These are phyloP conservation scores for Ehretia macrophylla DNA, from an alignment of 257 asterid species.

Conservation along the genomic window DNA sequence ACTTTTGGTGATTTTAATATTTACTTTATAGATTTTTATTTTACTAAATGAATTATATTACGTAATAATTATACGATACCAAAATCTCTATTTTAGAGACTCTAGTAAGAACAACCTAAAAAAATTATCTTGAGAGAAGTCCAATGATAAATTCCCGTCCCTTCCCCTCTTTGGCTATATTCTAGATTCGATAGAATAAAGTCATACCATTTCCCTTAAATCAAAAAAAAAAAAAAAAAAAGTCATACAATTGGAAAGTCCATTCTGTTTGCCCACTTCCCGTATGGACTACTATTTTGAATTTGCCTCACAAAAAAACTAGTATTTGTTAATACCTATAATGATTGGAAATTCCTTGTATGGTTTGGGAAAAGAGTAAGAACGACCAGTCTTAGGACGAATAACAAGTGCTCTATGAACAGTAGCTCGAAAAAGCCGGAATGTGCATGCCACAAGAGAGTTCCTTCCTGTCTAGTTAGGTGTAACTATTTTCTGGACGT, in stretches of 20 bases:
- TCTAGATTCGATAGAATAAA: no score
- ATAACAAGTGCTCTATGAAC: conserved; percentile 56
- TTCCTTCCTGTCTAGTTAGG: conserved; percentile 58
- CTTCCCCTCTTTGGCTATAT: neutral
- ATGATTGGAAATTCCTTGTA: neutral
- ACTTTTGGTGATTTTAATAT: no score
- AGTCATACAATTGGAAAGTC: no score
- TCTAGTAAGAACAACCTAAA: no score
- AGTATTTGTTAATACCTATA: neutral
- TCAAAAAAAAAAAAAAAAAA: no score
- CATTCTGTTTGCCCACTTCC: neutral
- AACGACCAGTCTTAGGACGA: conserved; percentile 48
- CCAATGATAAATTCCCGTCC: no score
- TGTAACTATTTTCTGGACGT: conserved; percentile 52
- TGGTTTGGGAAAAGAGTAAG: conserved; percentile 35
- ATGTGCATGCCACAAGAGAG: conserved; percentile 66
- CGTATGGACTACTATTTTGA: neutral
- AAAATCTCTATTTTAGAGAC: no score
- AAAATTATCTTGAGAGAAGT: no score
- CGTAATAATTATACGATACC: no score
- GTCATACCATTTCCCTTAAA: no score
- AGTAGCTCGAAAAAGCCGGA: conserved; percentile 64
- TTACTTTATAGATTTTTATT: no score
- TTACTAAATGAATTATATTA: no score
- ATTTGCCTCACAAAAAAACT: neutral